phyloP scores from a whole-genome alignment of 768 basidiomycete species.

The Suillus variegatus region DNA sequence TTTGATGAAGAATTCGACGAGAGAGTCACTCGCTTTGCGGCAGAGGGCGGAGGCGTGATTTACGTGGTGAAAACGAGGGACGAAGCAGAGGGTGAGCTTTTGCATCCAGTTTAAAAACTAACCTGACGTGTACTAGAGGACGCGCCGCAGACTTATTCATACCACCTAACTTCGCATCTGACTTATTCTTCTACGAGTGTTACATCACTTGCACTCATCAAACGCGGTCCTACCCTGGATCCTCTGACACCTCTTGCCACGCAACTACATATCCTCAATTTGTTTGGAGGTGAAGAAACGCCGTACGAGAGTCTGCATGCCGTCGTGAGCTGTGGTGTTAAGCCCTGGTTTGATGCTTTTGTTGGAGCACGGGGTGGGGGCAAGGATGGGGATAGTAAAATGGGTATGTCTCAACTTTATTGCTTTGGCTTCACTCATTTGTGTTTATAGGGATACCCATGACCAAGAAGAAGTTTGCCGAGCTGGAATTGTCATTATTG shows the following conservation, averaged over 20 bases:
- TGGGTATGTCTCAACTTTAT: constrained; percentile 51
- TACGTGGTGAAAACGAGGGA: constrained; percentile 83
- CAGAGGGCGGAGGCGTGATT: constrained; percentile 73
- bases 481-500: constrained; percentile 89
- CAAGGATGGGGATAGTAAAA: constrained; percentile 80
- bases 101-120: constrained; percentile 2
- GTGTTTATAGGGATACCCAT: constrained; percentile 76
- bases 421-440: constrained; percentile 10
- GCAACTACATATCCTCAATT: constrained; percentile 90
- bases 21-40: constrained; percentile 72
- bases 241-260: constrained; percentile 73
- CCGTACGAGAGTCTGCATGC: constrained; percentile 97
- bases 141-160: constrained; percentile 58
- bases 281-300: constrained; percentile 85
- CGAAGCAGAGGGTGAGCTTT: constrained; percentile 65
- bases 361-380: constrained; percentile 79
- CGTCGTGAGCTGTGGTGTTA: constrained; percentile 92
- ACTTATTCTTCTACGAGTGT: constrained; percentile 78
- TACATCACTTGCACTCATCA: constrained; percentile 93
- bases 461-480: constrained; percentile 99
- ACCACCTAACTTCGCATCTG: constrained; percentile 71
- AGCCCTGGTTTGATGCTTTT: constrained; percentile 98
- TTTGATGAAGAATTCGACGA: constrained; percentile 79
- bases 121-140: constrained; percentile 53
- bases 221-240: constrained; percentile 84